phyloP scores from a whole-genome alignment of 768 basidiomycete species.

The Ramaria rubella region DNA sequence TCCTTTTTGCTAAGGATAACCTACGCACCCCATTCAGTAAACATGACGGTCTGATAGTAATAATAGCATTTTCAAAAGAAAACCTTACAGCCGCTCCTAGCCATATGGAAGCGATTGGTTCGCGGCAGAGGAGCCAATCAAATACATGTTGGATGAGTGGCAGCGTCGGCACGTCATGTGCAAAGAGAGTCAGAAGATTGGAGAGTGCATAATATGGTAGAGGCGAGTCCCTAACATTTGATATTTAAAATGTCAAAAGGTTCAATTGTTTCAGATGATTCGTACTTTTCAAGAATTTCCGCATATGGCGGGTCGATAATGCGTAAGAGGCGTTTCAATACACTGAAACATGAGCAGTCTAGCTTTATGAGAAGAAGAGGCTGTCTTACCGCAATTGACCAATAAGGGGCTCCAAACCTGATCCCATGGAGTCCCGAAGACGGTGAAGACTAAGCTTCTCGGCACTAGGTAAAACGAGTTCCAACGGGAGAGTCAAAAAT shows the following conservation, averaged over 20 bases:
- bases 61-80: background rate
- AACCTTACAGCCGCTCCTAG: slow-evolving; percentile 69
- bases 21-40: slow-evolving; percentile 32
- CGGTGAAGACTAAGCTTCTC: slow-evolving; percentile 75
- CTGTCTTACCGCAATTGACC: slow-evolving; percentile 59
- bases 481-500: slow-evolving; percentile 62
- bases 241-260: no score
- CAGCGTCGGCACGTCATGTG: slow-evolving; percentile 88
- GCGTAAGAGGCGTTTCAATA: slow-evolving; percentile 67
- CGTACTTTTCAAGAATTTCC: slow-evolving; percentile 58
- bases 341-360: slow-evolving; percentile 33
- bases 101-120: slow-evolving; percentile 77
- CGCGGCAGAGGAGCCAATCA: slow-evolving; percentile 79
- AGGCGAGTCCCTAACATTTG: slow-evolving; percentile 51
- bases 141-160: slow-evolving; percentile 87
- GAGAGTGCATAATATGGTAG: slow-evolving; percentile 88
- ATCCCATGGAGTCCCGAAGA: slow-evolving; percentile 84
- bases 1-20: slow-evolving; percentile 66
- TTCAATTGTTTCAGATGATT: slow-evolving; percentile 9
- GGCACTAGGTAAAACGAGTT: slow-evolving; percentile 47
- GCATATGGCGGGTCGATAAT: slow-evolving; percentile 67
- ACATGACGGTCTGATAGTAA: background rate
- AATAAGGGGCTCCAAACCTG: slow-evolving; percentile 75
- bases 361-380: background rate
- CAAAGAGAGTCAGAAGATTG: slow-evolving; percentile 84